These are phyloP conservation scores for Ganoderma resinaceum DNA, from an alignment of 1,284 basidiomycete species.

Conservation along the genomic window DNA sequence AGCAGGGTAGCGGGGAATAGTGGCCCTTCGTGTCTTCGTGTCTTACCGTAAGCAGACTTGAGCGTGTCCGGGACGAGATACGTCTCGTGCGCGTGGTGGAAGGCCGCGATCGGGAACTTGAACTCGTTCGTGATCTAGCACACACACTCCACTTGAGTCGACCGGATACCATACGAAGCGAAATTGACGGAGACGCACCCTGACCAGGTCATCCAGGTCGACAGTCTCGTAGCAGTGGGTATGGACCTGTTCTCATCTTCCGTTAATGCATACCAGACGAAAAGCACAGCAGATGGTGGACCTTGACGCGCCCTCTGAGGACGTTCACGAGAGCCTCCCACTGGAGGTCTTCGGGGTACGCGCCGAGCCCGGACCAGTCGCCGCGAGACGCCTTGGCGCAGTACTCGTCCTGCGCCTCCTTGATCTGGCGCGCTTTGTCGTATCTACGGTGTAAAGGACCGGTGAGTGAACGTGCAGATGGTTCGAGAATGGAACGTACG, in stretches of 20 bases:
- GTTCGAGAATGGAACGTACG: constrained; percentile 19
- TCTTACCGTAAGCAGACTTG: constrained; percentile 65
- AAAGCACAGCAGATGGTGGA: constrained; percentile 30
- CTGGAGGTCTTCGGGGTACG: constrained; percentile 81
- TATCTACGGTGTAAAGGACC: constrained; percentile 50
- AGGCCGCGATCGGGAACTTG: constrained; percentile 80
- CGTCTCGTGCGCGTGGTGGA: constrained; percentile 89
- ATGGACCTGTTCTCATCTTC: constrained; percentile 60
- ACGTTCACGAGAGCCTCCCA: constrained; percentile 91
- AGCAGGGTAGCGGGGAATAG: constrained; percentile 44
- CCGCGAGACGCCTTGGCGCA: constrained; percentile 64
- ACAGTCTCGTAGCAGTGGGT: constrained; percentile 66
- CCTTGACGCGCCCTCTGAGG: constrained; percentile 82
- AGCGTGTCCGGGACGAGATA: constrained; percentile 85
- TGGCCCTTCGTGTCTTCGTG: neutral
- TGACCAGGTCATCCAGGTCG: constrained; percentile 59
- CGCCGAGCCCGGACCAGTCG: constrained; percentile 63
- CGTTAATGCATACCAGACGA: neutral
- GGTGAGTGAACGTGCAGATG: neutral
- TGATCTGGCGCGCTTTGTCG: constrained; percentile 76
- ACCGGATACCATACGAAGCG: neutral
- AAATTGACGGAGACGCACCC: constrained; percentile 47
- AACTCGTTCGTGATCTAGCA: constrained; percentile 76
- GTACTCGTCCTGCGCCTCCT: constrained; percentile 78
- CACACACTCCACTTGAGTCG: neutral